These are phyloP conservation scores for Basidiobolus meristosporus DNA, from an alignment of 371 early-diverging fungal species.

Conservation along the genomic window DNA sequence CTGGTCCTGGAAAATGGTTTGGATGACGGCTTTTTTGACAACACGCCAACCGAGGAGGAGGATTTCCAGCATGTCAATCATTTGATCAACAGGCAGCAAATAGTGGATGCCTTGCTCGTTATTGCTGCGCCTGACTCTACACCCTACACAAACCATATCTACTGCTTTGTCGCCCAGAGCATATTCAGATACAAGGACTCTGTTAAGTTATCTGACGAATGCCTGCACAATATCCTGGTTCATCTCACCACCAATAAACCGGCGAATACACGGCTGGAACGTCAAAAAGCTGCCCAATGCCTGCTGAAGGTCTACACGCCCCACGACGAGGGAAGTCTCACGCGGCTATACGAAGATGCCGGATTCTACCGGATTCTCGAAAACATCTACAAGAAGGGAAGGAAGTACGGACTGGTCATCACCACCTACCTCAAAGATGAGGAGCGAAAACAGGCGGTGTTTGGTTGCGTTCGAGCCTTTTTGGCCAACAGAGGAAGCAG, in stretches of 20 bases:
- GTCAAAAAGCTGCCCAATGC: conserved; percentile 43
- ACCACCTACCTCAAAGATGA: conserved; percentile 48
- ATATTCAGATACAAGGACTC: conserved; percentile 40
- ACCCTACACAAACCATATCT: conserved; percentile 20
- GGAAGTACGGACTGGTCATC: conserved; percentile 39
- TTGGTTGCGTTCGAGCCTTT: conserved; percentile 30
- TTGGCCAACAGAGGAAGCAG: conserved; percentile 15
- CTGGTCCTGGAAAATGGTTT: conserved; percentile 42
- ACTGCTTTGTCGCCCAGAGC: conserved; percentile 46
- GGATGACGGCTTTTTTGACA: conserved; percentile 28
- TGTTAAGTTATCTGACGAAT: conserved; percentile 29
- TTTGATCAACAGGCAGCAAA: conserved; percentile 50
- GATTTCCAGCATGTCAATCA: too few species aligned
- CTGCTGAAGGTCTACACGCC: conserved; percentile 39
- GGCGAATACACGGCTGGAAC: conserved; percentile 26
- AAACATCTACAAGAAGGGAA: conserved; percentile 31
- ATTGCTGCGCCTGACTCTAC: conserved; percentile 12
- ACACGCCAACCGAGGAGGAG: too few species aligned
- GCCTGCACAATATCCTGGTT: conserved; percentile 32
- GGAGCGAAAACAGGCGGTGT: conserved; percentile 23
- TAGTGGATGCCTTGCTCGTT: conserved; percentile 46
- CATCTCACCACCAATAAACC: conserved; percentile 28
- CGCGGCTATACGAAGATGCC: conserved; percentile 33
- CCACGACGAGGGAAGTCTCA: conserved; percentile 26
- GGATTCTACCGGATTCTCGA: conserved; percentile 57